These are phyloP conservation scores for Sicyos baderoa DNA, from an alignment of 306 rosid genomes.

Conservation along the genomic window DNA sequence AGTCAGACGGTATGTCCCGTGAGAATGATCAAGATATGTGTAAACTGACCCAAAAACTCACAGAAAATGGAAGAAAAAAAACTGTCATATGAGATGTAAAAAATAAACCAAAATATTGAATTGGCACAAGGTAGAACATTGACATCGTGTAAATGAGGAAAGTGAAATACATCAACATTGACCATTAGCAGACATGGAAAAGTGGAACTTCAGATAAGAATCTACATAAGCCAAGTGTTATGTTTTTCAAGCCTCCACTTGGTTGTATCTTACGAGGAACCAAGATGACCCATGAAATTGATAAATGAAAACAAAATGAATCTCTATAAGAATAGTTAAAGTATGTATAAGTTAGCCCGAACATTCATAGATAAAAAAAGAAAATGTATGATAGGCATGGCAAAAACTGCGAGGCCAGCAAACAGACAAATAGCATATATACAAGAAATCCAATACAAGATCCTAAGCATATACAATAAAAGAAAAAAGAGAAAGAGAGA, in stretches of 20 bases:
- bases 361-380: too few relatives aligned
- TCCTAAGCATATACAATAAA: background rate
- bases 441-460: background rate
- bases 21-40: too few relatives aligned
- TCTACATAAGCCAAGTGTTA: background rate
- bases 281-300: background rate
- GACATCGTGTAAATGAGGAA: slow-evolving; percentile 5
- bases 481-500: background rate
- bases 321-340: too few relatives aligned
- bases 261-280: slow-evolving; percentile 4
- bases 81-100: background rate
- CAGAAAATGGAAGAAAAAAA: too few relatives aligned
- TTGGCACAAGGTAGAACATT: background rate
- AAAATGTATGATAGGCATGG: background rate
- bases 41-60: too few relatives aligned
- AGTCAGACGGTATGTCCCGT: too few relatives aligned
- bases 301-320: slow-evolving; percentile 1
- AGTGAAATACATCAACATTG: background rate
- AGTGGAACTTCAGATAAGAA: slow-evolving; percentile 3
- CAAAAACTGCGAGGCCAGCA: background rate
- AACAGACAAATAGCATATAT: slow-evolving; percentile 9
- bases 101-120: too few relatives aligned
- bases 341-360: too few relatives aligned
- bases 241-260: slow-evolving; percentile 8
- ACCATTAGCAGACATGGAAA: background rate